Conservation (phyloP, 1,284 basidiomycete species). For the Leccinum angustisporum region DNA sequence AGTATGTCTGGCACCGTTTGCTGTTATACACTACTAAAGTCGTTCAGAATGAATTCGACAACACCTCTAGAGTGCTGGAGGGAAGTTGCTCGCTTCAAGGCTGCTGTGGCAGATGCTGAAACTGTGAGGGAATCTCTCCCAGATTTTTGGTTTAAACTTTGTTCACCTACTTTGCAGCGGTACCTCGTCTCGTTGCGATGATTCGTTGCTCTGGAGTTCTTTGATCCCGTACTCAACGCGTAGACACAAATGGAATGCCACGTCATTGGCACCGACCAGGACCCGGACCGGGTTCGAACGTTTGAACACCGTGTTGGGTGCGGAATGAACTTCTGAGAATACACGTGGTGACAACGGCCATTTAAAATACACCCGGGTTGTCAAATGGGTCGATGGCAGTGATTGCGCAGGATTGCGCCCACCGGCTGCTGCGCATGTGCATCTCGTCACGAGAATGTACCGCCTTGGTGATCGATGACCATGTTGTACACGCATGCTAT, state of each 20-base stretch:
- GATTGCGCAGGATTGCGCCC: slow-evolving; percentile 1
- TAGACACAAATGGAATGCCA: slow-evolving; percentile 4
- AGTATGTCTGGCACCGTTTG: slow-evolving; percentile 38
- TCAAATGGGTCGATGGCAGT: background rate
- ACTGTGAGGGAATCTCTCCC: slow-evolving; percentile 40
- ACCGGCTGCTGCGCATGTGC: background rate
- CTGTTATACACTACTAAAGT: slow-evolving; percentile 8
- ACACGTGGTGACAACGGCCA: slow-evolving; percentile 3
- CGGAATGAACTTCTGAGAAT: background rate
- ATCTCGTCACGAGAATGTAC: slow-evolving; percentile 24
- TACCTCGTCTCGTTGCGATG: slow-evolving; percentile 32
- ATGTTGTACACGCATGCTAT: slow-evolving; percentile 22
- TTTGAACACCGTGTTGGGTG: background rate
- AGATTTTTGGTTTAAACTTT: slow-evolving; percentile 5
- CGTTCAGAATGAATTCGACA: slow-evolving; percentile 52
- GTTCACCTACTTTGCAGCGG: slow-evolving; percentile 22
- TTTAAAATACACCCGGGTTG: background rate
- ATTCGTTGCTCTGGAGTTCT: slow-evolving; percentile 7
- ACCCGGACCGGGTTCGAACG: background rate
- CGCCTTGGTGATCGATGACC: slow-evolving; percentile 20
- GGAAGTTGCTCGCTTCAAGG: slow-evolving; percentile 73
- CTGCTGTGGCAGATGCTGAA: slow-evolving; percentile 67
- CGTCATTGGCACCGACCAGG: background rate
- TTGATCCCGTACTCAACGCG: background rate
- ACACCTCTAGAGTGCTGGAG: slow-evolving; percentile 76